Base-by-base conservation (phyloP, 1,139 yeast species). In the Suhomyces anneliseae region DNA sequence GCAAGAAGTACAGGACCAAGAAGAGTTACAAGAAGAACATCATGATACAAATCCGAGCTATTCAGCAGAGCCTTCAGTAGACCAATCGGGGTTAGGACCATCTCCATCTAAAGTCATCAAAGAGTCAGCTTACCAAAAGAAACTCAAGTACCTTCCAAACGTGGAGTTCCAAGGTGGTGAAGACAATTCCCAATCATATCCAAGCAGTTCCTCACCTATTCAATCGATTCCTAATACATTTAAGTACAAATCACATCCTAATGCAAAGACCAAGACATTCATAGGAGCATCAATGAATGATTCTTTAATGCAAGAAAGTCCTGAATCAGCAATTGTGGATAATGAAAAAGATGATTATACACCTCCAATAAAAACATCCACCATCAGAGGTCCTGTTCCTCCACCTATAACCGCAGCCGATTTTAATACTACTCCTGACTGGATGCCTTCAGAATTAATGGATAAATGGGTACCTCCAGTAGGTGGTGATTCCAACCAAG, bases 191-290 rank as follows among this genome's bases (percentile, higher is more conserved):
- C 26, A 34, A 8, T 38, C 42, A 6, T 43, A 36, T 14, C 44
- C 42, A 9, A 37, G 27, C 15, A 6, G 34, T 27, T 47, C 44
- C 3, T 62, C 69, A 8, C 64, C 68, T 2, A 53, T 66, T 4
- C 59, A 57, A 9, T 71, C 78, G 3, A 70, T 72, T 19, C 79
- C 80, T 27, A 75, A 75, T 52, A 75, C 80, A 0, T 75, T 75
- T 61, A 68, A 73, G 47, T 68, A 74, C 54, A 75, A 74, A 51
- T 69, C 76, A 9, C 77, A 72, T 52, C 78, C 79, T 8, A 75
- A 74, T 54, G 80, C 80, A 27, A 67, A 60, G 47, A 69, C 79
- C 0, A 75, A 74, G 53, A 52, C 63, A 6, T 59, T 57, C 15
- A 58, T 71, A n/a, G 67, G 61, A 9, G 49, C 46, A 2, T 41